phyloP scores from a whole-genome alignment of 371 early-diverging fungal genomes.

The Capillidium heterosporum region DNA sequence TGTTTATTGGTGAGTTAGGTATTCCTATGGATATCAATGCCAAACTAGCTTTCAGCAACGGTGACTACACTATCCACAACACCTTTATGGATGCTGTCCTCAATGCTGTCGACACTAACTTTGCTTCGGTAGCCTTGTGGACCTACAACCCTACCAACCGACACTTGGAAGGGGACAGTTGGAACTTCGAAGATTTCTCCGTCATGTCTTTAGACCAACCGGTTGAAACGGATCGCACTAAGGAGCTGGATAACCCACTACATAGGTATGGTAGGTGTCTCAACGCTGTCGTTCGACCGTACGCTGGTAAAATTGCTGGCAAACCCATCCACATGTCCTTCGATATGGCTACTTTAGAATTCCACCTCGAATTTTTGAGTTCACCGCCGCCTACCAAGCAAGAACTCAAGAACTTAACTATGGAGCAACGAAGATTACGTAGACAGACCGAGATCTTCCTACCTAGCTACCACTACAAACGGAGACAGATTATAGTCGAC shows the following conservation, averaged over 20 bases:
- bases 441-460: slow-evolving; percentile 46
- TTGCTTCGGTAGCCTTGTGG: slow-evolving; percentile 43
- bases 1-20: slow-evolving; percentile 49
- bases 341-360: slow-evolving; percentile 29
- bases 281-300: slow-evolving; percentile 59
- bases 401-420: slow-evolving; percentile 4
- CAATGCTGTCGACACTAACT: slow-evolving; percentile 35
- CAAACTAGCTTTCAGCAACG: slow-evolving; percentile 14
- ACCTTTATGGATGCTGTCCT: slow-evolving; percentile 48
- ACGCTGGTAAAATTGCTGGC: slow-evolving; percentile 62
- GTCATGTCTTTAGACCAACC: slow-evolving; percentile 14
- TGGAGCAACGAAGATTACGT: slow-evolving; percentile 6
- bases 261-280: slow-evolving; percentile 63
- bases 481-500: slow-evolving; percentile 19
- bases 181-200: slow-evolving; percentile 53
- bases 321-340: slow-evolving; percentile 37
- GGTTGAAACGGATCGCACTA: slow-evolving; percentile 8
- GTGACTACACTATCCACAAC: slow-evolving; percentile 26
- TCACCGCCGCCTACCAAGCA: slow-evolving; percentile 11
- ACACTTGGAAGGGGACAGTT: slow-evolving; percentile 39
- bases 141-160: slow-evolving; percentile 40
- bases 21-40: slow-evolving; percentile 50
- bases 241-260: slow-evolving; percentile 20
- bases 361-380: slow-evolving; percentile 28
- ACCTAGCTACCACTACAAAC: slow-evolving; percentile 48